Conservation (phyloP, 2,329 filamentous ascomycete species). For the Phoma sp. region DNA sequence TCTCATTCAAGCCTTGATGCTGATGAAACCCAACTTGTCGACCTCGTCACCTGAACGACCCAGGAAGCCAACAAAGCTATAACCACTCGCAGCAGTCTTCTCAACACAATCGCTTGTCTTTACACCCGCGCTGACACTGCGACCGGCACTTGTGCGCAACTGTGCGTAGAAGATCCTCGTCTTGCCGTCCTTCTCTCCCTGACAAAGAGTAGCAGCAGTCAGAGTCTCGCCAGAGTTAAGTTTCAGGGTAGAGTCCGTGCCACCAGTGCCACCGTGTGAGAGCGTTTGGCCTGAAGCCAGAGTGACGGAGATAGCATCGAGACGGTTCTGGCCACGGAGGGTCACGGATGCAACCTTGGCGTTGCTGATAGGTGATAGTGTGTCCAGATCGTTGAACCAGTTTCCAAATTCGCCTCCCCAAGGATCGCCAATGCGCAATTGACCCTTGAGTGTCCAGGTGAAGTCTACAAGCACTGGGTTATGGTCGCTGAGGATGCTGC, state of each 20-base stretch:
- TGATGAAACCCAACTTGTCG: constrained; percentile 56
- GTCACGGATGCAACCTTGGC: constrained; percentile 49
- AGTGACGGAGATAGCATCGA: constrained; percentile 59
- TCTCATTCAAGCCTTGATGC: constrained; percentile 17
- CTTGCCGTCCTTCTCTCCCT: constrained; percentile 52
- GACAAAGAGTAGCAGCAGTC: constrained; percentile 58
- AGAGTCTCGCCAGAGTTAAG: constrained; percentile 58
- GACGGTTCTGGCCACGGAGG: constrained; percentile 56
- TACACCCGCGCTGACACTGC: constrained; percentile 54
- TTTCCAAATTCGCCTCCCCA: constrained; percentile 58
- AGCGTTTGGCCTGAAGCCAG: constrained; percentile 58
- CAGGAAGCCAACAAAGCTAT: constrained; percentile 59
- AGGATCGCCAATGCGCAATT: constrained; percentile 42
- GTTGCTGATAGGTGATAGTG: constrained; percentile 42
- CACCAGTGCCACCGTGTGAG: constrained; percentile 62
- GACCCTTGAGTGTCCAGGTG: constrained; percentile 30
- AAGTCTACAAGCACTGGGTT: constrained; percentile 67
- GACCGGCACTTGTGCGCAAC: constrained; percentile 58
- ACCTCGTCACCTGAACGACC: constrained; percentile 62
- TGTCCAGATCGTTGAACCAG: constrained; percentile 63
- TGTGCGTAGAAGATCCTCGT: constrained; percentile 62
- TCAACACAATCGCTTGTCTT: constrained; percentile 55
- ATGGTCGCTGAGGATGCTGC: constrained; percentile 66
- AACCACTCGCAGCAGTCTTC: constrained; percentile 55
- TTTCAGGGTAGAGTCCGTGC: constrained; percentile 51